Evolutionary conservation across 768 basidiomycete species (phyloP).

Genomic region (Tulasnella sp.): DNA sequence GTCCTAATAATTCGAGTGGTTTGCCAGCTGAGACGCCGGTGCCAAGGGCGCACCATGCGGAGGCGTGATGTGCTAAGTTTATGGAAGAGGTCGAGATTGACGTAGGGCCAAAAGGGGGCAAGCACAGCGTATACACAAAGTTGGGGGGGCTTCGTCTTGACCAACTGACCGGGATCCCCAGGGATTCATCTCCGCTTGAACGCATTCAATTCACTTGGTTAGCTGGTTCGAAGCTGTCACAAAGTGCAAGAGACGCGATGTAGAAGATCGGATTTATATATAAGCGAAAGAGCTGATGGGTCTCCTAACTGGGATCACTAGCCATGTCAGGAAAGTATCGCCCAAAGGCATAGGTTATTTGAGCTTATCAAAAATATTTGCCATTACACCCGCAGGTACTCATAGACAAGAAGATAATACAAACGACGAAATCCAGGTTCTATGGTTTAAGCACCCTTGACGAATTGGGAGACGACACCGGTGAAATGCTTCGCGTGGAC

Average conservation of each 20-base stretch:
- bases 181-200: not conserved
- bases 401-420: not conserved
- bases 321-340: not conserved
- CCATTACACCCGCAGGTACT: not conserved
- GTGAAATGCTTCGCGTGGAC: constrained; percentile 21
- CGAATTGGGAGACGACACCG: constrained; percentile 24
- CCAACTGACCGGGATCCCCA: not conserved
- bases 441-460: constrained; percentile 23
- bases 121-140: too few species aligned
- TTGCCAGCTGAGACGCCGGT: not conserved
- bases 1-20: too few species aligned
- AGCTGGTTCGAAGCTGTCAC: not conserved
- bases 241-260: not conserved
- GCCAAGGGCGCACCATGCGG: not conserved
- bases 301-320: not conserved
- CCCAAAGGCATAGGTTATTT: too few species aligned
- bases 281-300: not conserved
- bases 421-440: not conserved
- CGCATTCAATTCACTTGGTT: not conserved
- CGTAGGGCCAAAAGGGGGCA: not conserved
- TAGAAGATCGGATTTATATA: not conserved
- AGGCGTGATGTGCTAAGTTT: not conserved
- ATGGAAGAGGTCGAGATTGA: not conserved
- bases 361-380: too few species aligned
- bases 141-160: not conserved